Evolutionary conservation across 768 basidiomycete genomes (phyloP).

Genomic region (Amanita inopinata): DNA sequence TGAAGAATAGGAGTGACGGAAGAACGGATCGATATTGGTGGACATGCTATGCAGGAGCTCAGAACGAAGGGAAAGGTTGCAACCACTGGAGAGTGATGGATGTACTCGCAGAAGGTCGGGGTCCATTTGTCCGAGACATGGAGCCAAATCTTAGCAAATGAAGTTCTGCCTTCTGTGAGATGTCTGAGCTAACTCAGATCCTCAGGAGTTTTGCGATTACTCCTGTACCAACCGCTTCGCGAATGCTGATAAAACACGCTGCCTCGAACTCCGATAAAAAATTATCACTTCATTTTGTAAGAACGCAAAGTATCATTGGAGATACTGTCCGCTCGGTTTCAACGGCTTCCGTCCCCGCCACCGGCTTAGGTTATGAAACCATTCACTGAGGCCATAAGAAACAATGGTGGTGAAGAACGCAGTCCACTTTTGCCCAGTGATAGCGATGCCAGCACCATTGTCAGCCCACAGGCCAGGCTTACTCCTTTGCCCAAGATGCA

Average conservation of each 20-base stretch:
- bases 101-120: constrained; percentile 56
- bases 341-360: no score
- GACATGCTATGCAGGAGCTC: constrained; percentile 71
- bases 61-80: constrained; percentile 80
- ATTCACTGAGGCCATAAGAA: no score
- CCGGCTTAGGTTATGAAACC: no score
- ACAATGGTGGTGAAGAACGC: neutral
- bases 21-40: constrained; percentile 65
- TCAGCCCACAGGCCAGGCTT: neutral
- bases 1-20: constrained; percentile 59
- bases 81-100: constrained; percentile 68
- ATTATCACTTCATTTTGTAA: no score
- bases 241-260: no score
- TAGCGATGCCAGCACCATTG: neutral
- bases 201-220: no score
- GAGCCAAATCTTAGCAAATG: neutral
- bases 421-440: constrained; percentile 7
- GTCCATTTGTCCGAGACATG: constrained; percentile 27
- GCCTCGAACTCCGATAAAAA: no score
- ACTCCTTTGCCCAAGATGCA: constrained; percentile 23
- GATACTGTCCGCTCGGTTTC: no score
- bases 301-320: no score
- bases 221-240: no score
- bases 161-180: no score
- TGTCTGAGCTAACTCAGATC: no score